Base-by-base conservation (phyloP, 2,329 filamentous ascomycete genomes). In the Thermomyces lanuginosus region DNA sequence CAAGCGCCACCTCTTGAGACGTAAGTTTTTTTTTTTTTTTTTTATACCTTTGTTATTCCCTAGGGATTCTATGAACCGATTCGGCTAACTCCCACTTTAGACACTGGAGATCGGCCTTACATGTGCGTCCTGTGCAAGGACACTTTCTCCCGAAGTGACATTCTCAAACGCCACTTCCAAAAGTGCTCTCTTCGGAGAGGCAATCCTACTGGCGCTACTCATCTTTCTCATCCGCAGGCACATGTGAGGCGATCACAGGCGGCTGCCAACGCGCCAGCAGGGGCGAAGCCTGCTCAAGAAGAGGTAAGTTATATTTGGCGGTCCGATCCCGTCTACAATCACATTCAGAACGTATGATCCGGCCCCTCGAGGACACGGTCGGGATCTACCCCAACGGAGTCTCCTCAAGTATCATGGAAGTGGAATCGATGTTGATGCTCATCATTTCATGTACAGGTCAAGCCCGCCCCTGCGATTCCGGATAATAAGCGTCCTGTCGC, bases 41-140 rank as follows among this genome's bases (percentile, higher is more conserved):
- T 25, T 18, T 19, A 4, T 16, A n/a, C n/a, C 6, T 21, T 15
- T 11, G 9, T 15, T n/a, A n/a, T n/a, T n/a, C n/a, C n/a, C n/a
- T n/a, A n/a, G n/a, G n/a, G n/a, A n/a, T n/a, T n/a, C n/a, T n/a
- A n/a, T n/a, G n/a, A n/a, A n/a, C n/a, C n/a, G n/a, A n/a, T n/a
- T n/a, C n/a, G n/a, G n/a, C n/a, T n/a, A n/a, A 24, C 4, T 8
- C 1, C 7, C 21, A n/a, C 9, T n/a, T 13, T 44, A 92, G 86
- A 98, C 62, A 95, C 89, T 35, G 89, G 89, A 46, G 86, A 95
- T 55, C 81, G 89, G 40, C 89, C 89, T 31, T 98, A 98, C 62
- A 91, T 91, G 73, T 98, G 89, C 60, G 81, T 92, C 39, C 66
- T 98, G 27, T 98, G 89, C 65, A 83, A 89, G 54, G 89, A 95